Evolutionary conservation across 352 stramenopile genomes (phyloP).

Genomic region (Globisporangium mamillatum): DNA sequence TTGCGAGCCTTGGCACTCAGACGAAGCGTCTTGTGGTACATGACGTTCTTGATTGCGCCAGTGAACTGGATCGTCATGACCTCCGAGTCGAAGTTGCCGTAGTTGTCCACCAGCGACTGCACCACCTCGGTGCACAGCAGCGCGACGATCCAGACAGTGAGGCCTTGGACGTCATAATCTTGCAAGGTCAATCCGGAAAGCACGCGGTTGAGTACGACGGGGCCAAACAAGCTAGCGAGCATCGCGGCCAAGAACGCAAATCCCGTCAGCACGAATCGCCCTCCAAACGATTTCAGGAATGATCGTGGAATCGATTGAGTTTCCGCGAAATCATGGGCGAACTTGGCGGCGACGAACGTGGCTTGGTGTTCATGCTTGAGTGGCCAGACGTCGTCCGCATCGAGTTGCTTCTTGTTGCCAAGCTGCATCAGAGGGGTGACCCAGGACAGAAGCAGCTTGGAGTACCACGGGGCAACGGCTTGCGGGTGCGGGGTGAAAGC

Average conservation of each 20-base stretch:
- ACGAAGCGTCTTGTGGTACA: slow-evolving; percentile 53
- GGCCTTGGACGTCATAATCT: slow-evolving; percentile 18
- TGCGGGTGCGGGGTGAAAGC: not conserved
- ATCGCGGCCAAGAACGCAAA: slow-evolving; percentile 44
- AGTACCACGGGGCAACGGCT: slow-evolving; percentile 18
- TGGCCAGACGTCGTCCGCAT: slow-evolving; percentile 43
- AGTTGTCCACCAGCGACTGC: slow-evolving; percentile 52
- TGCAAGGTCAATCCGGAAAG: slow-evolving; percentile 31
- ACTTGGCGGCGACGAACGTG: slow-evolving; percentile 21
- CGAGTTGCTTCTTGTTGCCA: slow-evolving; percentile 46
- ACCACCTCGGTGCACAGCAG: slow-evolving; percentile 52
- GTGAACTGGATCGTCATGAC: slow-evolving; percentile 57
- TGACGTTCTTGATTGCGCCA: slow-evolving; percentile 41
- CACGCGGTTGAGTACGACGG: slow-evolving; percentile 47
- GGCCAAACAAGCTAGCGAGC: slow-evolving; percentile 46
- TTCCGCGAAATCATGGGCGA: slow-evolving; percentile 27
- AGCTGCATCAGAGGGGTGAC: slow-evolving; percentile 46
- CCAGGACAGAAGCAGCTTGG: slow-evolving; percentile 43
- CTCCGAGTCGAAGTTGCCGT: slow-evolving; percentile 46
- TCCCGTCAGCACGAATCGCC: slow-evolving; percentile 38
- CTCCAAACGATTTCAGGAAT: slow-evolving; percentile 30
- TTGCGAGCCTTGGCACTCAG: slow-evolving; percentile 38
- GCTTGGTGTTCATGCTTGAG: slow-evolving; percentile 31
- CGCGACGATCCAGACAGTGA: slow-evolving; percentile 34
- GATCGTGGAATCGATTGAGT: slow-evolving; percentile 33